phyloP scores from a whole-genome alignment of 1,139 yeast species.

The Meyerozyma smithsonii region DNA sequence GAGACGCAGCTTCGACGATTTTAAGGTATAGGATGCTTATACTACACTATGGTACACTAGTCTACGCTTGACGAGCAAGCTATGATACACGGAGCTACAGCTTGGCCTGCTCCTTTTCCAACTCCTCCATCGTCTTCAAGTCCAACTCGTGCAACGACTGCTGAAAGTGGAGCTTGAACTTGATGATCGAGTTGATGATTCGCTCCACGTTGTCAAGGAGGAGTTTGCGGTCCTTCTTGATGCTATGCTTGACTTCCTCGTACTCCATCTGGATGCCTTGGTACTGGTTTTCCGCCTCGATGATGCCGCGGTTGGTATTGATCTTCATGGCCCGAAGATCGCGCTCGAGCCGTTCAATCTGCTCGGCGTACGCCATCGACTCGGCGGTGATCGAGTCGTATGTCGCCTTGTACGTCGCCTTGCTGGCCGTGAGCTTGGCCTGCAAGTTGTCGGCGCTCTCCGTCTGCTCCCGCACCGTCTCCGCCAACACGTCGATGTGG shows the following conservation, averaged over 20 bases:
- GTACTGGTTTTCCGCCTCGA: constrained; percentile 53
- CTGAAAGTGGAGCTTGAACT: constrained; percentile 63
- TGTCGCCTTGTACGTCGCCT: constrained; percentile 53
- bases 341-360: constrained; percentile 61
- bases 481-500: constrained; percentile 50
- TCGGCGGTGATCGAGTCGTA: constrained; percentile 55
- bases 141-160: constrained; percentile 50
- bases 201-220: constrained; percentile 52
- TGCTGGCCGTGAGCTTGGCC: constrained; percentile 49
- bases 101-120: constrained; percentile 19
- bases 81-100: not conserved
- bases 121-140: constrained; percentile 35
- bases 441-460: constrained; percentile 59
- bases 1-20: not conserved
- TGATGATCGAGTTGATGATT: constrained; percentile 55
- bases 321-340: constrained; percentile 53
- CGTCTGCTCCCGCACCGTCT: constrained; percentile 50
- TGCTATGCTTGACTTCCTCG: constrained; percentile 46
- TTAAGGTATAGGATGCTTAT: not conserved
- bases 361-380: constrained; percentile 51
- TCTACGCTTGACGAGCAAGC: not conserved
- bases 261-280: constrained; percentile 52
- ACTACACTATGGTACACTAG: constrained; percentile 1
- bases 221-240: constrained; percentile 43
- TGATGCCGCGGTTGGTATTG: constrained; percentile 49